Evolutionary conservation across 2,329 filamentous ascomycete species (phyloP).

Genomic region (Colletotrichum euphorbiae): DNA sequence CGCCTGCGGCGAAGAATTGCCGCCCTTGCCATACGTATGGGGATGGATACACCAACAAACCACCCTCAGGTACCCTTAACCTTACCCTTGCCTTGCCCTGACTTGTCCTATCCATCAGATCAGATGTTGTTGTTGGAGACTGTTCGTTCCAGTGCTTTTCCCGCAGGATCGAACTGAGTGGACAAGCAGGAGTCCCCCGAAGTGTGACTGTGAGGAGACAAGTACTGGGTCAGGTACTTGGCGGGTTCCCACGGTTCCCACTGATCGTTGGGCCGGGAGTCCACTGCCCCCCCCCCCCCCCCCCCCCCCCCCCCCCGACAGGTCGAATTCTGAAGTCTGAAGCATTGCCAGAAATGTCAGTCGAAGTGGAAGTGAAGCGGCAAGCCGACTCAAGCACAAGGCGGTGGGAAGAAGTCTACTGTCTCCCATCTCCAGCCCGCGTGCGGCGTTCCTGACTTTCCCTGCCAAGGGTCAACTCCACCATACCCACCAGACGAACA

Average conservation of each 20-base stretch:
- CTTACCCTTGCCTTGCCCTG: not conserved
- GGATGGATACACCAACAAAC: not conserved
- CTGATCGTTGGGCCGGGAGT: not conserved
- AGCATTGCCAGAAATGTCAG: not conserved
- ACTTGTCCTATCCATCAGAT: not conserved
- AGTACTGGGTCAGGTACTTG: constrained; percentile 22
- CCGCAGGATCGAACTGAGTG: constrained; percentile 1
- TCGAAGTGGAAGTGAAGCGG: not conserved
- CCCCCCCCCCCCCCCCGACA: no score
- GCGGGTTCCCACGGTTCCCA: constrained; percentile 3
- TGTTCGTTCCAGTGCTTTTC: constrained; percentile 4
- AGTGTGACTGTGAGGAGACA: constrained; percentile 35
- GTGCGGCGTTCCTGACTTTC: not conserved
- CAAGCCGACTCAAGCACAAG: no score
- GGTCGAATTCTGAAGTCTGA: no score
- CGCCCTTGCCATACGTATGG: constrained; percentile 16
- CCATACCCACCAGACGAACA: constrained; percentile 19
- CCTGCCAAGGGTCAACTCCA: constrained; percentile 6
- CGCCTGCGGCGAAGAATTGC: constrained; percentile 30
- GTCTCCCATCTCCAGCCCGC: not conserved
- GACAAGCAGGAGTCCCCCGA: constrained; percentile 27
- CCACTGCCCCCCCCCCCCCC: no score
- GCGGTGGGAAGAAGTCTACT: no score
- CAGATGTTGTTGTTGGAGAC: constrained; percentile 22
- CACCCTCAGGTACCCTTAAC: no score